phyloP scores from a whole-genome alignment of 805 yeast species.

The Ogataea paradorogensis region DNA sequence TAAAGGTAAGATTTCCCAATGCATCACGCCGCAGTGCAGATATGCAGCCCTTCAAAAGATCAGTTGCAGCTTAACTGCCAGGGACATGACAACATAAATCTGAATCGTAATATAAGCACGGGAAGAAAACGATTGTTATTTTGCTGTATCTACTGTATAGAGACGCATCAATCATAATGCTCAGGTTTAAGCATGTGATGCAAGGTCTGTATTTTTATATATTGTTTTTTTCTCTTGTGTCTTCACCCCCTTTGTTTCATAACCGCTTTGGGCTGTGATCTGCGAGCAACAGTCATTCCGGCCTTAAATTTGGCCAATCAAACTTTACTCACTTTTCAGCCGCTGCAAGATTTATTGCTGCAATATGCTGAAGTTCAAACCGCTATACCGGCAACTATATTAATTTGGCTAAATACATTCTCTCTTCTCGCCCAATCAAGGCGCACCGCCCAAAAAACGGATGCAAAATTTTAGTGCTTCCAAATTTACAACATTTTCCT shows the following conservation, averaged over 20 bases:
- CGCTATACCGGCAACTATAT: neutral
- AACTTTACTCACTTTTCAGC: neutral
- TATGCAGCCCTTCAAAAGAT: neutral
- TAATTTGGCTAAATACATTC: slow-evolving; percentile 2
- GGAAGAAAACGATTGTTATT: neutral
- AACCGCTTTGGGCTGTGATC: neutral
- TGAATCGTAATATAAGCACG: neutral
- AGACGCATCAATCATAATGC: neutral
- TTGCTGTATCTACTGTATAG: neutral
- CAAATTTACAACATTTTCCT: neutral
- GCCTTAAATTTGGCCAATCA: neutral
- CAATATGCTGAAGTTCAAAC: neutral
- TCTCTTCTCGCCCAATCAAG: slow-evolving; percentile 2
- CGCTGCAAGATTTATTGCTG: slow-evolving; percentile 2
- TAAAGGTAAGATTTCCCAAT: neutral
- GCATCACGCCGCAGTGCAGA: neutral
- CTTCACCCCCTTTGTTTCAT: neutral
- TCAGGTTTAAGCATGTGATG: neutral
- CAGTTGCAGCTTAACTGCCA: slow-evolving; percentile 4
- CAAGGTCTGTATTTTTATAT: neutral
- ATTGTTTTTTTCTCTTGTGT: neutral
- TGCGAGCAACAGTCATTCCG: neutral
- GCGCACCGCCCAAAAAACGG: slow-evolving; percentile 8
- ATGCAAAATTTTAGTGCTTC: neutral
- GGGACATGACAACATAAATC: neutral